These are phyloP conservation scores for Nannochloropsis oceanica DNA, from an alignment of 108 stramenopile genomes.

Conservation along the genomic window DNA sequence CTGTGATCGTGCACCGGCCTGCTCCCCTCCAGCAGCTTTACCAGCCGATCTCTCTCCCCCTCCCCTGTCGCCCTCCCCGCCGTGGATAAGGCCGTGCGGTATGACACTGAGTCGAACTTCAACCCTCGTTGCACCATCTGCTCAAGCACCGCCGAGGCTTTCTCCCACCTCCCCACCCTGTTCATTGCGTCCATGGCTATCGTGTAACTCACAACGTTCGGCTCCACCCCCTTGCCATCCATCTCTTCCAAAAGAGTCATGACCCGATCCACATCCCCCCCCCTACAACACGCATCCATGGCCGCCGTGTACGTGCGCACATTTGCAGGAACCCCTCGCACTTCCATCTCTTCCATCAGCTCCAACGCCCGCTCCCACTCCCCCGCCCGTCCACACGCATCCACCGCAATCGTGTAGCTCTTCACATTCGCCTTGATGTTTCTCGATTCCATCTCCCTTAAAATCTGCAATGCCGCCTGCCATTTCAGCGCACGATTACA, in stretches of 20 bases:
- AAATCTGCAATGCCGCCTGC: neutral
- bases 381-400: constrained; percentile 7
- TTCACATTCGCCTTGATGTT: constrained; percentile 4
- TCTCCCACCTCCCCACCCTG: constrained; percentile 26
- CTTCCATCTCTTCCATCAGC: constrained; percentile 4
- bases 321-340: neutral
- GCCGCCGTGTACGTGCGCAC: constrained; percentile 17
- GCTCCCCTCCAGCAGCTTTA: neutral
- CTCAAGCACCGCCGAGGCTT: constrained; percentile 1
- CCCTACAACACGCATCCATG: constrained; percentile 9
- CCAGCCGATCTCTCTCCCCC: neutral
- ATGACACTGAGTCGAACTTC: neutral
- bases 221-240: constrained; percentile 2
- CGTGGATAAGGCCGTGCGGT: neutral
- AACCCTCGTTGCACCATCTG: neutral
- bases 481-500: constrained; percentile 7
- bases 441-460: neutral
- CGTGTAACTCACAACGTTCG: constrained; percentile 15
- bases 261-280: constrained; percentile 5
- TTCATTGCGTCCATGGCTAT: constrained; percentile 3
- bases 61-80: neutral
- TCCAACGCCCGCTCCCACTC: constrained; percentile 8
- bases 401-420: constrained; percentile 21
- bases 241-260: constrained; percentile 17
- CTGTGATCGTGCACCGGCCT: neutral